Percentiles rank a stretch among this genome's conserved stretches.
These are phyloP conservation scores for Ganoderma sinense DNA, from an alignment of 1,284 basidiomycete species.

Conservation along the genomic window DNA sequence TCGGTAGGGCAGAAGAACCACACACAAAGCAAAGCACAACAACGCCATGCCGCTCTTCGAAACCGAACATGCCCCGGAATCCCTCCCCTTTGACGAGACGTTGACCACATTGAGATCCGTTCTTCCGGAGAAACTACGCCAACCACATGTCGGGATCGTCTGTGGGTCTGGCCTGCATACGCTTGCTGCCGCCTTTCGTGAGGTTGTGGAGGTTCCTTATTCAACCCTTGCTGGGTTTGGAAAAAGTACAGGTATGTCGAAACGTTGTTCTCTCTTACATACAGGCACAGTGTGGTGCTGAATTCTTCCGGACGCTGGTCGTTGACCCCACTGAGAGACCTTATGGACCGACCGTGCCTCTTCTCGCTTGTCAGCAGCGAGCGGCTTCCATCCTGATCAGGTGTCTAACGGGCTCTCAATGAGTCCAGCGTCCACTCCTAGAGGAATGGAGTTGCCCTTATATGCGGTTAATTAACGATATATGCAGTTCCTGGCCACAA, in stretches of 20 bases:
- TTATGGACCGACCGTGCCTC: too few species aligned
- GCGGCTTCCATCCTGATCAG: too few species aligned
- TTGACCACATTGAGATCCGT: constrained; percentile 45
- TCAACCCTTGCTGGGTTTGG: constrained; percentile 70
- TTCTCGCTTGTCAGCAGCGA: too few species aligned
- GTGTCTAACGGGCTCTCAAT: too few species aligned
- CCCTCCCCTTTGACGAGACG: constrained; percentile 45
- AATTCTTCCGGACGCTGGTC: not conserved
- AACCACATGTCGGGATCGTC: constrained; percentile 76
- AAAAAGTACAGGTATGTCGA: constrained; percentile 70
- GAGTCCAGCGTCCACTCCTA: not conserved
- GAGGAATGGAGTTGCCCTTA: not conserved
- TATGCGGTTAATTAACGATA: not conserved
- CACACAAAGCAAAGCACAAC: not conserved
- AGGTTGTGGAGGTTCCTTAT: constrained; percentile 66
- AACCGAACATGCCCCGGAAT: constrained; percentile 14
- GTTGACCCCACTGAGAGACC: not conserved
- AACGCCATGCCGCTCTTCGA: constrained; percentile 14
- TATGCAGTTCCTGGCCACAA: constrained; percentile 76
- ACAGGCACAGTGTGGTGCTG: not conserved
- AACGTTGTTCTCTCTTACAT: not conserved
- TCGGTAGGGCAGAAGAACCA: not conserved
- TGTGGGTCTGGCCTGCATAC: constrained; percentile 82
- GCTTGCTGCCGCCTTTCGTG: constrained; percentile 62
- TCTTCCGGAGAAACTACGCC: constrained; percentile 53